Evolutionary conservation across 305 asterid genomes (phyloP).

Genomic region (Rubia tinctorum): DNA sequence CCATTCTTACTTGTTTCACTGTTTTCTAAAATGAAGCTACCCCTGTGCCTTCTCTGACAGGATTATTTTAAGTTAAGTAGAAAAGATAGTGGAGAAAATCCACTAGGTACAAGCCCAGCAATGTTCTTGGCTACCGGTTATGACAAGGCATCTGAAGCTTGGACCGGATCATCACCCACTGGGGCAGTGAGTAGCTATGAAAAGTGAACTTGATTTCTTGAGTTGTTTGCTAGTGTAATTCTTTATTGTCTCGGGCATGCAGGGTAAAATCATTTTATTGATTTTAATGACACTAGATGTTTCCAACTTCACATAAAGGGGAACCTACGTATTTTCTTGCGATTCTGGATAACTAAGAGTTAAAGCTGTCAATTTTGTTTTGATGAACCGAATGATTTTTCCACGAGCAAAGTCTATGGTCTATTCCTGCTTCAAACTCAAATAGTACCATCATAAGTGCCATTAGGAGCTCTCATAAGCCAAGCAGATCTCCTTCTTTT

Average conservation of each 20-base stretch:
- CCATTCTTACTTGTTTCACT: not conserved
- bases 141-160: slow-evolving; percentile 84
- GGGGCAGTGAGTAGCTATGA: slow-evolving; percentile 52
- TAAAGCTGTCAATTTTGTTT: not conserved
- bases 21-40: slow-evolving; percentile 14
- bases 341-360: not conserved
- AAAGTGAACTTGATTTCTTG: slow-evolving; percentile 1
- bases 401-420: not conserved
- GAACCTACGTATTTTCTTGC: not conserved
- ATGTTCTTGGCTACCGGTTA: slow-evolving; percentile 85
- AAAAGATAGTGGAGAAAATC: slow-evolving; percentile 49
- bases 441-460: not conserved
- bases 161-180: slow-evolving; percentile 83
- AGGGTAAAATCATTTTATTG: not conserved
- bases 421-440: not conserved
- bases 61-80: slow-evolving; percentile 62
- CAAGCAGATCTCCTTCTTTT: not conserved
- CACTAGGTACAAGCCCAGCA: slow-evolving; percentile 48
- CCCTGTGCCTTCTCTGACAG: slow-evolving; percentile 33
- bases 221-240: slow-evolving; percentile 2
- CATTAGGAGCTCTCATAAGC: not conserved
- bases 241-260: not conserved
- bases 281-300: not conserved
- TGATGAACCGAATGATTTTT: not conserved
- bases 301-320: not conserved